Percentiles rank a stretch among this genome's conserved stretches.
Conservation (phyloP, 257 asterid species). For the Solanum pimpinellifolium region DNA sequence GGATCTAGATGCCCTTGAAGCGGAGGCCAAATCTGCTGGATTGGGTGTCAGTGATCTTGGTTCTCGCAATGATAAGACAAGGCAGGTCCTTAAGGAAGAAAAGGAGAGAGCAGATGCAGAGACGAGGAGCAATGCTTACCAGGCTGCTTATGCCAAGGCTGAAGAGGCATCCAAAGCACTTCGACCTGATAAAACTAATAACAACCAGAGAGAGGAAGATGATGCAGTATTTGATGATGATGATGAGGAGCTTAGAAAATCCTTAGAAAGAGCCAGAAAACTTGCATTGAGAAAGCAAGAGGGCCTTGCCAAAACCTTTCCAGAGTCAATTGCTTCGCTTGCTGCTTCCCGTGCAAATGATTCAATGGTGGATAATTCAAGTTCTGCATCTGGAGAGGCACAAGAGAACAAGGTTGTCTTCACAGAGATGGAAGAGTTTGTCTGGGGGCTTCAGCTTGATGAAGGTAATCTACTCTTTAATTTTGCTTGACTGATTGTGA, state of each 20-base stretch:
- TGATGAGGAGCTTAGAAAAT: constrained; percentile 80
- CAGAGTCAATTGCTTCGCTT: constrained; percentile 37
- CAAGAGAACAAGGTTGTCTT: constrained; percentile 77
- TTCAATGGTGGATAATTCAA: constrained; percentile 26
- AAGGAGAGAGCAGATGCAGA: constrained; percentile 68
- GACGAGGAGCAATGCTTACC: constrained; percentile 64
- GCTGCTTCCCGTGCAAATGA: constrained; percentile 34
- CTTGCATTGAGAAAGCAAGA: constrained; percentile 59
- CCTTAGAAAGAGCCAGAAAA: constrained; percentile 84
- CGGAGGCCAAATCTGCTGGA: constrained; percentile 88
- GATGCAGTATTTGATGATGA: constrained; percentile 71
- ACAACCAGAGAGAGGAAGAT: constrained; percentile 41
- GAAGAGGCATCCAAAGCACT: constrained; percentile 92
- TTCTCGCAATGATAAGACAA: constrained; percentile 56
- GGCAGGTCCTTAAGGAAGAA: constrained; percentile 68
- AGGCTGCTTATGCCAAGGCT: constrained; percentile 73
- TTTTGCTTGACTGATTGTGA: not conserved
- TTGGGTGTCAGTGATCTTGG: constrained; percentile 86
- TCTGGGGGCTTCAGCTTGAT: constrained; percentile 91
- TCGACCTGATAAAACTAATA: constrained; percentile 31
- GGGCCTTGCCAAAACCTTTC: constrained; percentile 36
- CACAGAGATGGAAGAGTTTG: constrained; percentile 98
- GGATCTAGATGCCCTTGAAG: constrained; percentile 79
- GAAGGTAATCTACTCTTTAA: constrained; percentile 37
- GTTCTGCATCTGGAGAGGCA: constrained; percentile 37